A percentile compares a stretch with the other conserved stretches of the same genome.
These are phyloP conservation scores for Kokia cookei DNA, from an alignment of 441 rosid species.

Conservation along the genomic window DNA sequence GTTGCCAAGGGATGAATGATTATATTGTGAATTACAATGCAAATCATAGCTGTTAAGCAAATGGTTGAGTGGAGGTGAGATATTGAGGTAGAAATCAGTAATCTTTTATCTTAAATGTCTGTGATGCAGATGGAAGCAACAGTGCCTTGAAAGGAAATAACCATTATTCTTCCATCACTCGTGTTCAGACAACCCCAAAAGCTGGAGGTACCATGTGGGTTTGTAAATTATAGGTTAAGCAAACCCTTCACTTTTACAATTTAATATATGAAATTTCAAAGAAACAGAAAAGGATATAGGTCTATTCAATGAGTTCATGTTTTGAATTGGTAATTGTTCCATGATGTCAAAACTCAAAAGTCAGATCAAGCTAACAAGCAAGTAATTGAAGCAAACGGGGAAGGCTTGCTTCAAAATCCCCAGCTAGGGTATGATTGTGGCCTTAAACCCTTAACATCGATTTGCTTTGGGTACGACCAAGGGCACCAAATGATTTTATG, in stretches of 20 bases:
- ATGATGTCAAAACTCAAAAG: background rate
- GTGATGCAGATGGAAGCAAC: slow-evolving; percentile 15
- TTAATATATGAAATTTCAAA: background rate
- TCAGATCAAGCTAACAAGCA: background rate
- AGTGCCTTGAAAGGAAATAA: slow-evolving; percentile 21
- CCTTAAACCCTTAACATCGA: too few relatives aligned
- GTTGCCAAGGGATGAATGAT: background rate
- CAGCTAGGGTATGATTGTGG: background rate
- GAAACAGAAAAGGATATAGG: background rate
- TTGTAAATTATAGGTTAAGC: slow-evolving; percentile 19
- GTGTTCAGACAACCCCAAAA: slow-evolving; percentile 5
- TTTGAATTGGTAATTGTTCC: background rate
- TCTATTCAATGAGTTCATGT: background rate
- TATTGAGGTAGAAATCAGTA: background rate
- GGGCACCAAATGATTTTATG: too few relatives aligned
- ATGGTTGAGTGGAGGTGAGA: slow-evolving; percentile 10
- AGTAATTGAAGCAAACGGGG: too few relatives aligned
- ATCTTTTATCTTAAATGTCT: background rate
- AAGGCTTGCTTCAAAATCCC: background rate
- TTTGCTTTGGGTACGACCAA: too few relatives aligned
- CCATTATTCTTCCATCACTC: slow-evolving; percentile 4
- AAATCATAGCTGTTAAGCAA: slow-evolving; percentile 4
- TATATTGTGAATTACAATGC: background rate
- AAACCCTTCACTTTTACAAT: slow-evolving; percentile 1
- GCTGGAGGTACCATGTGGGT: slow-evolving; percentile 29